Evolutionary conservation across 331 rosid species (phyloP).

Genomic region (Cucumis variabilis): DNA sequence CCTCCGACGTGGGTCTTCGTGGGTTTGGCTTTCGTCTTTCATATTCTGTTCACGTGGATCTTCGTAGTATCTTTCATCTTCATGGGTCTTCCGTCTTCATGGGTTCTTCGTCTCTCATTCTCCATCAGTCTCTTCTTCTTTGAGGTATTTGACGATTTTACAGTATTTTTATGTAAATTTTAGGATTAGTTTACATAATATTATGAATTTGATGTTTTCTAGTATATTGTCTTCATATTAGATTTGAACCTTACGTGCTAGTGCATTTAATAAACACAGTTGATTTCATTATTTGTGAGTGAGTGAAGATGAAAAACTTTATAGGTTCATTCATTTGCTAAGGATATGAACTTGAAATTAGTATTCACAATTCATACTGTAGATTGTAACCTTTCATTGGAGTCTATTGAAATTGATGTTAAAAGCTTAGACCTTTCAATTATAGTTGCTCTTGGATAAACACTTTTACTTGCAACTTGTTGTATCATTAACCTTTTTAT

Average conservation of each 20-base stretch:
- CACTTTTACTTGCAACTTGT: neutral
- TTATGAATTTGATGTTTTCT: slow-evolving; percentile 13
- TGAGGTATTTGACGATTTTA: too few relatives aligned
- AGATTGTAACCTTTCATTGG: slow-evolving; percentile 7
- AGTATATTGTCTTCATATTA: slow-evolving; percentile 1
- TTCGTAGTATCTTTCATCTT: too few relatives aligned
- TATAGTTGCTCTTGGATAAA: slow-evolving; percentile 4
- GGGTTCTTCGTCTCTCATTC: too few relatives aligned
- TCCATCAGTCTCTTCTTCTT: too few relatives aligned
- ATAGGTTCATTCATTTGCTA: slow-evolving; percentile 3
- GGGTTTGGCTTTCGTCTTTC: too few relatives aligned
- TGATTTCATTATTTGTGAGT: slow-evolving; percentile 9
- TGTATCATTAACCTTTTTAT: neutral
- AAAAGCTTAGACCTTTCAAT: neutral
- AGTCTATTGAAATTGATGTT: neutral
- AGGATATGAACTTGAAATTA: neutral
- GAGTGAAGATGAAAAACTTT: neutral
- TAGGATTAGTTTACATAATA: neutral
- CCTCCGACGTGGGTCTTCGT: too few relatives aligned
- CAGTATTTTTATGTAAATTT: too few relatives aligned
- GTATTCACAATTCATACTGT: neutral
- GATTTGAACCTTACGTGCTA: slow-evolving; percentile 23
- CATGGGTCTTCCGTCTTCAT: too few relatives aligned
- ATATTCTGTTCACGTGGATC: too few relatives aligned
- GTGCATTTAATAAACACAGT: slow-evolving; percentile 9